Conservation (phyloP, 1,284 basidiomycete genomes). For the Phaffia rhodozyma region DNA sequence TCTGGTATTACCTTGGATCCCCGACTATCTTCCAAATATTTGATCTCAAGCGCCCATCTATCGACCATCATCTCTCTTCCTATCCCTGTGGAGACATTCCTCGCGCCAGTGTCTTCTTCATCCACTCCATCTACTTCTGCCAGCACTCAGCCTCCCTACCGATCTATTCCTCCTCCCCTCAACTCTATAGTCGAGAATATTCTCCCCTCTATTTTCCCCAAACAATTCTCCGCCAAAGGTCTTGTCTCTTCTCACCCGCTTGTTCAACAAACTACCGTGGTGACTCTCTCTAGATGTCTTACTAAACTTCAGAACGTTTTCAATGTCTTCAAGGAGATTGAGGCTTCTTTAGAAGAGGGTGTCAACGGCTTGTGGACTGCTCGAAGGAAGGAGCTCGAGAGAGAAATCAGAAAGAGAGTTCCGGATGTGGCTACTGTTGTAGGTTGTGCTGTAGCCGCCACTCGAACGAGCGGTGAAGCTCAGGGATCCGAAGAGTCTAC, state of each 20-base stretch:
- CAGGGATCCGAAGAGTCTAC: constrained; percentile 31
- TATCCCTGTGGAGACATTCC: constrained; percentile 53
- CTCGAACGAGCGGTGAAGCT: constrained; percentile 31
- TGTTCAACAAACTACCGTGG: constrained; percentile 69
- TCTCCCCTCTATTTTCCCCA: constrained; percentile 57
- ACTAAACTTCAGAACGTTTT: constrained; percentile 53
- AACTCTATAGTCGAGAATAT: constrained; percentile 57
- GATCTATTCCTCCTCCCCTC: constrained; percentile 60
- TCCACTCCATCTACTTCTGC: constrained; percentile 18
- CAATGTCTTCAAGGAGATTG: constrained; percentile 43
- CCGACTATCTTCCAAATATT: constrained; percentile 74
- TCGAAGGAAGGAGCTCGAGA: constrained; percentile 51
- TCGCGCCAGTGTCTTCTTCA: constrained; percentile 34
- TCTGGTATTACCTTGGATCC: constrained; percentile 71
- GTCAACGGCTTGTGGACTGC: constrained; percentile 57
- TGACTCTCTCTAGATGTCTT: constrained; percentile 59
- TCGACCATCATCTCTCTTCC: constrained; percentile 63
- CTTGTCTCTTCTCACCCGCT: constrained; percentile 48
- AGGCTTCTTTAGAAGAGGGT: constrained; percentile 49
- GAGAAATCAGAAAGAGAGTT: constrained; percentile 60
- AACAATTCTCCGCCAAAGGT: constrained; percentile 63
- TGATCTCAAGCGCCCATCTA: constrained; percentile 71
- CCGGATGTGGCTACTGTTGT: constrained; percentile 76
- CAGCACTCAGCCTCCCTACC: constrained; percentile 39
- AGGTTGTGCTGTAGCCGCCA: constrained; percentile 48